Base-by-base conservation (phyloP, 306 rosid species). In the Betula pendula region DNA sequence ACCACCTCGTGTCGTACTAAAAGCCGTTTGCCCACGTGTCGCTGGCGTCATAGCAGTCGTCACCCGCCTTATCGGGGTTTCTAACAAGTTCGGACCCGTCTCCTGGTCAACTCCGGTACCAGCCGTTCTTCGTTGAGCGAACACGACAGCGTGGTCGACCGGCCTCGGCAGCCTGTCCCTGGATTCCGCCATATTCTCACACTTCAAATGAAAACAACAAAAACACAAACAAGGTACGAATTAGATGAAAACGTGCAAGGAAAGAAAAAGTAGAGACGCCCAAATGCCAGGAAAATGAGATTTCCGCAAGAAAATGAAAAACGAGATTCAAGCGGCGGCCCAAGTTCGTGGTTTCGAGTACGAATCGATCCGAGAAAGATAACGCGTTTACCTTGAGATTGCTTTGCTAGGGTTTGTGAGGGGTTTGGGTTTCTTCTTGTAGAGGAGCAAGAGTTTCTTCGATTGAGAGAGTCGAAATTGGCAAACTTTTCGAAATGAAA, bases 171-270 rank as follows among this genome's bases (percentile, higher is more conserved):
- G 71, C 2, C 98, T 71, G 75, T 90, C 96, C 22, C 96, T 72
- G 14, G 97, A 74, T 75, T 92, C 92, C 15, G 92, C 85, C 97
- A 90, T 38, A 5, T 92, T 66, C 48, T 80, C 27, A 14, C 24
- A 44, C 69, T 73, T 77, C 40, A 63, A 67, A 75, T 68, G 65
- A 15, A 15, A 75, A 22, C 15, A n/a, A 17, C 12, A 51, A 45
- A 78, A 60, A 66, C 27, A 4, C 2, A 22, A n/a, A 42, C 8
- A 47, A 5, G 11, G 8, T 24, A 25, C 6, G 17, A 24, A 19
- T 56, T 0, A 31, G 38, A 43, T 29, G n/a, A 48, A 55, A 33
- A 24, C 72, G 13, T 47, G 38, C n/a, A 19, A 15, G 10, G 35
- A 33, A 7, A 15, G 14, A 0, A 12, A 12, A 4, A 22, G 15